A percentile compares a stretch with the other conserved stretches of the same genome.
Evolutionary conservation across 805 yeast species (phyloP).

Genomic region (Hanseniaspora singularis): DNA sequence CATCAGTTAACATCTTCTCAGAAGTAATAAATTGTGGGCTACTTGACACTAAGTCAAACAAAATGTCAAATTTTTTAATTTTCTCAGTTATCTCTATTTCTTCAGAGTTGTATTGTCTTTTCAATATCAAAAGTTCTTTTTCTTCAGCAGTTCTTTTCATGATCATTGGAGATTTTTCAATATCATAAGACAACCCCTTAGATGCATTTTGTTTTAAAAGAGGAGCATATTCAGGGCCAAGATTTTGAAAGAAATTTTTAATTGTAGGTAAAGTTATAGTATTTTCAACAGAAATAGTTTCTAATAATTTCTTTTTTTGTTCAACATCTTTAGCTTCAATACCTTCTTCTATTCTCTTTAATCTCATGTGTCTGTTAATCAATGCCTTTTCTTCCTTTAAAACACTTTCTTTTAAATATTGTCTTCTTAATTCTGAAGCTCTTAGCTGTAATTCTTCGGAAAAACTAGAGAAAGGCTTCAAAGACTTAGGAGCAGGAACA

Average conservation of each 20-base stretch:
- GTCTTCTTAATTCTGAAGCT: constrained; percentile 47
- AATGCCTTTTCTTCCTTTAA: constrained; percentile 41
- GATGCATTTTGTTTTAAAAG: neutral
- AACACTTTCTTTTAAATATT: constrained; percentile 54
- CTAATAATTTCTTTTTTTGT: constrained; percentile 34
- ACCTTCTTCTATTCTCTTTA: constrained; percentile 23
- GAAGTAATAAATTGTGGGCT: constrained; percentile 58
- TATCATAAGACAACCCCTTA: neutral
- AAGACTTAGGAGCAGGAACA: constrained; percentile 38
- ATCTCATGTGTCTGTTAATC: constrained; percentile 28
- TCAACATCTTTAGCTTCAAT: constrained; percentile 25
- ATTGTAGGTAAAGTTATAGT: constrained; percentile 10
- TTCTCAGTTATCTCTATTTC: constrained; percentile 40
- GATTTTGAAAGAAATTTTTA: neutral
- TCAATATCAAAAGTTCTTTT: constrained; percentile 40
- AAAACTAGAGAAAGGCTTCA: too few relatives aligned
- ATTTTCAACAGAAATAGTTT: constrained; percentile 32
- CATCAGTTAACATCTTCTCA: constrained; percentile 44
- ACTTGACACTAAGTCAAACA: constrained; percentile 62
- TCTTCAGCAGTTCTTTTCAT: constrained; percentile 65
- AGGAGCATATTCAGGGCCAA: neutral
- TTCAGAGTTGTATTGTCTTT: constrained; percentile 57
- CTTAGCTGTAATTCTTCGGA: constrained; percentile 11
- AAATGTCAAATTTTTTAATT: constrained; percentile 41
- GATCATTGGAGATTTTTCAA: constrained; percentile 40